phyloP scores from a whole-genome alignment of 1,284 basidiomycete genomes.

The Entoloma clypeatum region DNA sequence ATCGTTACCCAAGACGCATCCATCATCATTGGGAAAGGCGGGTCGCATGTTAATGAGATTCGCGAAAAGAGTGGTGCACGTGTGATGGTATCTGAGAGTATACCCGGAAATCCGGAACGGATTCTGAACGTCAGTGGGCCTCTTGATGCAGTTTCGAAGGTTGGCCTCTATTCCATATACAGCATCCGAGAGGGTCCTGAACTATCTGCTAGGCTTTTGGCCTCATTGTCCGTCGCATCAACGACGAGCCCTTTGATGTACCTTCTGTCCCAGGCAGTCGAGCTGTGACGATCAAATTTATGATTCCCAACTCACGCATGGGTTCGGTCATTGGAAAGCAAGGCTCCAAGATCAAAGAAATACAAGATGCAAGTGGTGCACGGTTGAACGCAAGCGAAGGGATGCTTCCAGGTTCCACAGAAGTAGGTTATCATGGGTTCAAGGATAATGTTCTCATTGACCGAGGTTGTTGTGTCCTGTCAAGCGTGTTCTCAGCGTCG shows the following conservation, averaged over 20 bases:
- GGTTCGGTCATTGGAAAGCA: slow-evolving; percentile 98
- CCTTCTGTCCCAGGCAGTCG: slow-evolving; percentile 97
- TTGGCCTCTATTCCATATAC: slow-evolving; percentile 32
- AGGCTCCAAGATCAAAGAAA: slow-evolving; percentile 99
- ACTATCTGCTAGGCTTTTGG: slow-evolving; percentile 80
- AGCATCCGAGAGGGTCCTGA: slow-evolving; percentile 10
- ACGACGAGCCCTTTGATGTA: slow-evolving; percentile 98
- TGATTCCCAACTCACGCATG: slow-evolving; percentile 99
- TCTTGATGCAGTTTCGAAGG: slow-evolving; percentile 98
- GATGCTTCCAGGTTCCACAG: slow-evolving; percentile 98
- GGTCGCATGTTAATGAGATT: slow-evolving; percentile 98
- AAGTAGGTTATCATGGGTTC: too few relatives aligned
- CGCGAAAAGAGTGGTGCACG: slow-evolving; percentile 95
- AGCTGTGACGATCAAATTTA: slow-evolving; percentile 99
- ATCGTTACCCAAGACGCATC: slow-evolving; percentile 99
- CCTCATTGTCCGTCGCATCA: slow-evolving; percentile 96
- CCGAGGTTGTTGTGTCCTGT: slow-evolving; percentile 15
- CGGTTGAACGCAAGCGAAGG: slow-evolving; percentile 95
- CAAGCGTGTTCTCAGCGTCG: slow-evolving; percentile 93
- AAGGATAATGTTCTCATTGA: too few relatives aligned
- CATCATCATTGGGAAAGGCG: slow-evolving; percentile 97
- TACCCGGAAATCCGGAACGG: slow-evolving; percentile 96
- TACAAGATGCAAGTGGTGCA: slow-evolving; percentile 97
- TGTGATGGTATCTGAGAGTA: slow-evolving; percentile 94
- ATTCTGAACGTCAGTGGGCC: slow-evolving; percentile 96